phyloP scores from a whole-genome alignment of 148 eudicot genomes.

The Cornus suecica region DNA sequence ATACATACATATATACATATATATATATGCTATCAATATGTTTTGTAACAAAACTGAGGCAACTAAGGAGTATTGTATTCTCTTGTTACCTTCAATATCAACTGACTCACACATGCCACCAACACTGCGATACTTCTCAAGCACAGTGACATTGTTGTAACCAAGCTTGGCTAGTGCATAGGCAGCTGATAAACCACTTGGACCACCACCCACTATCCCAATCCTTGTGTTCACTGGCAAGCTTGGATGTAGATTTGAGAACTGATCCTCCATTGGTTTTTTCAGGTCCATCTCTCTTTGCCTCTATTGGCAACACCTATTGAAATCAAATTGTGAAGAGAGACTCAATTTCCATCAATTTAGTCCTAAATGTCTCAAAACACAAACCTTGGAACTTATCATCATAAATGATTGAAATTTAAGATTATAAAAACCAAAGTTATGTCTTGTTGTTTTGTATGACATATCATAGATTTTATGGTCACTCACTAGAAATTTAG shows the following conservation, averaged over 20 bases:
- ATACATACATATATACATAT: not conserved
- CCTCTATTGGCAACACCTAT: not conserved
- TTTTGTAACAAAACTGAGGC: not conserved
- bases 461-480: not conserved
- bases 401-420: not conserved
- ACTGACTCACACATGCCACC: slow-evolving; percentile 58
- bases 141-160: slow-evolving; percentile 39
- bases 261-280: slow-evolving; percentile 37
- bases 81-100: slow-evolving; percentile 43
- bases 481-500: no score
- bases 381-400: not conserved
- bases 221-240: slow-evolving; percentile 34
- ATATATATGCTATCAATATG: not conserved
- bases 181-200: slow-evolving; percentile 52
- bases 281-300: slow-evolving; percentile 20
- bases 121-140: slow-evolving; percentile 48
- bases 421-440: not conserved
- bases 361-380: not conserved
- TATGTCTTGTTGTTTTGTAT: not conserved
- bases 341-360: not conserved
- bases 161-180: slow-evolving; percentile 49
- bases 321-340: not conserved
- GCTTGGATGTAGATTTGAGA: slow-evolving; percentile 42
- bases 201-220: slow-evolving; percentile 50
- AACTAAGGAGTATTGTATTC: not conserved